Percentiles rank a stretch among this genome's conserved stretches.
Conservation (phyloP, 176 grass and related monocot genomes). For the Cenchrus americanus region DNA sequence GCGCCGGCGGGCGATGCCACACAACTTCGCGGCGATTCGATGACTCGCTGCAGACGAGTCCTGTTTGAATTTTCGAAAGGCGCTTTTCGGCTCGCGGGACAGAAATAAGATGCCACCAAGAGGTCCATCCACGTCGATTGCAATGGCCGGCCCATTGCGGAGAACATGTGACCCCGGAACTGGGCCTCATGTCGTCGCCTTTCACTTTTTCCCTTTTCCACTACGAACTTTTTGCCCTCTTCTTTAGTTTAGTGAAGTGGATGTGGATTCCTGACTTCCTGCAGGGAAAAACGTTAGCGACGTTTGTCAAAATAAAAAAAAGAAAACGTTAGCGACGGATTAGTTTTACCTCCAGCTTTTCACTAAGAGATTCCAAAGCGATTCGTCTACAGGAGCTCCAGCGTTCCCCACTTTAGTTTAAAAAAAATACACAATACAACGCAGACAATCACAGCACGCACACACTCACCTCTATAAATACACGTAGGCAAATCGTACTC, state of each 20-base stretch:
- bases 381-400: background rate
- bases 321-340: background rate
- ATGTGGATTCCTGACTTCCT: slow-evolving; percentile 5
- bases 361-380: background rate
- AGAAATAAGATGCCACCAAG: background rate
- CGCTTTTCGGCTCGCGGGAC: background rate
- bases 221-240: background rate
- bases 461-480: too few relatives aligned
- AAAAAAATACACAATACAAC: too few relatives aligned
- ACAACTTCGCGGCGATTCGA: background rate
- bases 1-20: background rate
- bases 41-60: background rate
- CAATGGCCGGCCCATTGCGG: slow-evolving; percentile 17
- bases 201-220: background rate
- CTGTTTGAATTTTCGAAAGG: background rate
- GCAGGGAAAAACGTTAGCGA: background rate
- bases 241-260: background rate
- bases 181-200: slow-evolving; percentile 8
- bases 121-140: background rate
- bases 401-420: too few relatives aligned
- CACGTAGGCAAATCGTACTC: too few relatives aligned
- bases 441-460: too few relatives aligned
- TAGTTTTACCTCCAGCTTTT: background rate
- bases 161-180: background rate
- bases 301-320: too few relatives aligned